Base-by-base conservation (phyloP, 345 rosid genomes). In the Eucalyptus sp. region DNA sequence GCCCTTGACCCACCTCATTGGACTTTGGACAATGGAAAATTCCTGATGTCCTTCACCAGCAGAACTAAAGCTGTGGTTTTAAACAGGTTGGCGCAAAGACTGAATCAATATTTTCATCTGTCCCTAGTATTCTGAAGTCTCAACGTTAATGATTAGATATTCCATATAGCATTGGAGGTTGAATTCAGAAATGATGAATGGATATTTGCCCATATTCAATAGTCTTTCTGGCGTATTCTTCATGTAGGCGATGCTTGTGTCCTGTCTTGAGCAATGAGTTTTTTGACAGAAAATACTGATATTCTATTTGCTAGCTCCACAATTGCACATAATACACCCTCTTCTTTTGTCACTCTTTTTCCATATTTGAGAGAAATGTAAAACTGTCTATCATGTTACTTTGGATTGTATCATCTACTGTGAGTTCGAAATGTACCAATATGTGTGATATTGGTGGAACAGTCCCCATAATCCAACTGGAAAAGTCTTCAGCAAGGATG, bases 391-490 rank as follows among this genome's bases (percentile, higher is more conserved):
- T 43, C 12, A 5, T 24, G 16, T 46, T 29, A 84, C 43, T 50
- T 44, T 84, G 43, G 43, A 48, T 48, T 44, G 8, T 41, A 48
- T 44, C 29, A 60, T 22, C 9, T 80, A 64, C 51, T 14, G 50
- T 52, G 68, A 80, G 86, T 89, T 86, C 18, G 46, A 87, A 66
- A 46, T 52, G 15, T 60, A 60, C 31, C 15, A 11, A 60, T 60
- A 60, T 91, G 80, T 68, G 88, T 88, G 76, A 90, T 60, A 60
- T 60, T 60, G 68, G 31, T 91, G 90, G 88, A 50, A 87, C 94
- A 94, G 94, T 88, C 95, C 97, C 90, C 96, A 94, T 86, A 95
- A 95, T 90, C 96, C 97, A 52, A 94, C 95, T 31, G 97, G 97
- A 88, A 95, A 94, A 90, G 95, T 94, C 90, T 95, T 95, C 90